A percentile compares a stretch with the other conserved stretches of the same genome.
Evolutionary conservation across 2,329 filamentous ascomycete species (phyloP).

Genomic region (Colletotrichum sp.): DNA sequence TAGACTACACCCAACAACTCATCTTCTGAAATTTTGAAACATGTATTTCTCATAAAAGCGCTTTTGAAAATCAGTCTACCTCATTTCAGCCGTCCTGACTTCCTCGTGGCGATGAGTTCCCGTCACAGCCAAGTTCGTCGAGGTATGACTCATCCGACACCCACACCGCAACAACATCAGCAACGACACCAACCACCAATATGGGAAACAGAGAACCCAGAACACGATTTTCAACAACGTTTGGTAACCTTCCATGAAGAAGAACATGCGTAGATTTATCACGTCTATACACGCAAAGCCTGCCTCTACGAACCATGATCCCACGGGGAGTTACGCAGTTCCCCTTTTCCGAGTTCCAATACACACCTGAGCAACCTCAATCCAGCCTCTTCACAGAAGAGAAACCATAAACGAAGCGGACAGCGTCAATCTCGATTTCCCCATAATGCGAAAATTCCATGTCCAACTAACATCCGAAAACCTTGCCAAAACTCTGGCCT

Average conservation of each 20-base stretch:
- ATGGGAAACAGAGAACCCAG: too few relatives aligned
- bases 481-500: not conserved
- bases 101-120: not conserved
- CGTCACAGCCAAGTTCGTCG: not conserved
- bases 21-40: not conserved
- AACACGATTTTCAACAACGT: too few relatives aligned
- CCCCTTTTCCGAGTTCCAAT: not conserved
- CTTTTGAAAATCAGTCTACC: rapidly evolving
- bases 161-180: not conserved
- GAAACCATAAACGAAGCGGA: not conserved
- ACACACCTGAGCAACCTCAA: not conserved
- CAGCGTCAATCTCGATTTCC: not conserved
- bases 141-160: not conserved
- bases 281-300: not conserved
- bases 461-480: not conserved
- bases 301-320: not conserved
- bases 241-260: not conserved
- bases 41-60: not conserved
- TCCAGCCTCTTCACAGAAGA: not conserved
- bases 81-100: not conserved
- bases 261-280: not conserved
- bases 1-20: not conserved
- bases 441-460: not conserved
- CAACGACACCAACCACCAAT: not conserved
- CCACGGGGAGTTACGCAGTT: not conserved